A percentile compares a stretch with the other conserved stretches of the same genome.
These are phyloP conservation scores for Aspergillus pseudonomiae DNA, from an alignment of 2,329 filamentous ascomycete species.

Conservation along the genomic window DNA sequence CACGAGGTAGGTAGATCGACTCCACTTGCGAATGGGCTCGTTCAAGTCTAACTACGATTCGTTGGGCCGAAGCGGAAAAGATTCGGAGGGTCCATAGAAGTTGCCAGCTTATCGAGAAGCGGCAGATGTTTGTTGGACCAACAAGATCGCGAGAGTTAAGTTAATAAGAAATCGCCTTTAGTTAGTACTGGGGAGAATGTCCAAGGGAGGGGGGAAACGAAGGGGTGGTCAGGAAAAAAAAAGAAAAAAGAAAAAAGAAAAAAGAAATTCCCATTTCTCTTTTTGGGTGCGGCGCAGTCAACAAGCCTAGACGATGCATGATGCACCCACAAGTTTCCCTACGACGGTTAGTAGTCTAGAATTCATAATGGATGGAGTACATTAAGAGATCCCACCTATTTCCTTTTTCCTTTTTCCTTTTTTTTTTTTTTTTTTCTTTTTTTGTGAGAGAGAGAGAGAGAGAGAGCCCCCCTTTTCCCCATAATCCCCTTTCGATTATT, in stretches of 20 bases:
- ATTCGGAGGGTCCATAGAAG: conserved; percentile 4
- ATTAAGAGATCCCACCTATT: conserved; percentile 1
- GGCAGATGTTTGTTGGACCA: background rate
- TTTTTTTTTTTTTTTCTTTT: too few species aligned
- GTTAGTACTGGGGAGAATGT: background rate
- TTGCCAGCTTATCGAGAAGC: conserved; percentile 2
- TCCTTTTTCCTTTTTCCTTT: conserved; percentile 4
- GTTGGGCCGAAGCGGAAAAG: conserved; percentile 10
- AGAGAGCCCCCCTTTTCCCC: background rate
- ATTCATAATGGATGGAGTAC: conserved; percentile 10
- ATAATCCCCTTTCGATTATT: background rate
- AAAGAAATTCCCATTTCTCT: background rate
- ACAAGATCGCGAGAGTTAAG: conserved; percentile 2
- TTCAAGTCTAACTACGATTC: conserved; percentile 15
- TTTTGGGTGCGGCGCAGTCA: conserved; percentile 3
- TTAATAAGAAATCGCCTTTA: conserved; percentile 1
- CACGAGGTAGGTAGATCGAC: conserved; percentile 24
- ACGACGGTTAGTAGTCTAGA: conserved; percentile 15
- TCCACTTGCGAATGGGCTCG: conserved; percentile 16
- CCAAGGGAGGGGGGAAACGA: conserved; percentile 1
- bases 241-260: background rate
- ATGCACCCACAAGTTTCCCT: conserved; percentile 13
- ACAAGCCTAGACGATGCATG: conserved; percentile 19
- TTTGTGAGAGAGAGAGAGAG: too few species aligned
- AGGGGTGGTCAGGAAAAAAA: background rate